Percentiles rank a stretch among this genome's conserved stretches.
Conservation (phyloP, 371 early-diverging fungal genomes). For the Parasitella parasitica region DNA sequence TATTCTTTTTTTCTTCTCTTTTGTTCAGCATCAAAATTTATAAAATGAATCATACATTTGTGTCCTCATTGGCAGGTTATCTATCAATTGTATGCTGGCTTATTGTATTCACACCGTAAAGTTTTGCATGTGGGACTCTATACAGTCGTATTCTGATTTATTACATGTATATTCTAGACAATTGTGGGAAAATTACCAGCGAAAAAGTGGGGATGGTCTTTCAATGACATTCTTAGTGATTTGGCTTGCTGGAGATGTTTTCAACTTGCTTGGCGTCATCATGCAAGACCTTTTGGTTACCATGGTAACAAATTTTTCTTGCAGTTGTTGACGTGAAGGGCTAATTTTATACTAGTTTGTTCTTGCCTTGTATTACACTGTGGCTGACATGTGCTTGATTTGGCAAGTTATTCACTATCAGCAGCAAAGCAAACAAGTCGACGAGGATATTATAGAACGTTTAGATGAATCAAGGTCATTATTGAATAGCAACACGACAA, state of each 20-base stretch:
- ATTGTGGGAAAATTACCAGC: slow-evolving; percentile 61
- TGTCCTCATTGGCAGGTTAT: slow-evolving; percentile 39
- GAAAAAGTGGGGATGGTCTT: slow-evolving; percentile 63
- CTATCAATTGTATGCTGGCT: slow-evolving; percentile 60
- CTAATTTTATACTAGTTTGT: slow-evolving; percentile 29
- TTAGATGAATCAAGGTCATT: background rate
- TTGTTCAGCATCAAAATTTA: no score
- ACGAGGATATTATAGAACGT: background rate
- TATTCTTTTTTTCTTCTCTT: slow-evolving; percentile 58
- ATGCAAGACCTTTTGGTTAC: slow-evolving; percentile 73
- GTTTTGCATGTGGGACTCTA: background rate
- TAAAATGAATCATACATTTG: slow-evolving; percentile 8
- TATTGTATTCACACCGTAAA: slow-evolving; percentile 65
- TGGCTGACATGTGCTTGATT: slow-evolving; percentile 53
- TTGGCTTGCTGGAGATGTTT: slow-evolving; percentile 85
- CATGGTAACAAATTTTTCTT: slow-evolving; percentile 34
- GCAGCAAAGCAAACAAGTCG: slow-evolving; percentile 3
- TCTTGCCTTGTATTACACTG: slow-evolving; percentile 48
- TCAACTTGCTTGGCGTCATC: slow-evolving; percentile 75
- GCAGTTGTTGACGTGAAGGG: background rate
- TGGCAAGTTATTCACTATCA: slow-evolving; percentile 56
- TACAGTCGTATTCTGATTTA: background rate
- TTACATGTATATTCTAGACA: slow-evolving; percentile 34
- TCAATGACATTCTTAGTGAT: slow-evolving; percentile 70
- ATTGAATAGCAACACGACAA: background rate